phyloP scores from a whole-genome alignment of 768 basidiomycete species.

The Leccinum arenicola region DNA sequence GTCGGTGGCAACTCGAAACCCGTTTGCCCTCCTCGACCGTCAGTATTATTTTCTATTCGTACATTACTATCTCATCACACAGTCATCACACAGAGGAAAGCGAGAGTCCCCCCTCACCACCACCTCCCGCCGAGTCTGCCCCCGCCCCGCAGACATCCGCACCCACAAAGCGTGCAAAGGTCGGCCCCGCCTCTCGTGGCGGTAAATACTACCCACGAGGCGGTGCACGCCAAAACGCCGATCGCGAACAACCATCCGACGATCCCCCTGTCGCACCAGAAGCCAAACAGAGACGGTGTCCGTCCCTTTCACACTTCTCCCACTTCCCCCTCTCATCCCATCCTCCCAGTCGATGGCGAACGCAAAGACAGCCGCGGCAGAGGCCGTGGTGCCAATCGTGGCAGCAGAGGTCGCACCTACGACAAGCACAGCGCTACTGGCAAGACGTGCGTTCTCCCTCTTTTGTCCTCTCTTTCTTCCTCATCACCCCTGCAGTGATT shows the following conservation, averaged over 20 bases:
- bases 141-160: conserved; percentile 29
- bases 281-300: conserved; percentile 32
- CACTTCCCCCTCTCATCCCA: conserved; percentile 3
- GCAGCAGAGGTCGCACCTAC: conserved; percentile 61
- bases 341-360: conserved; percentile 39
- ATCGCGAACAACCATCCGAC: conserved; percentile 38
- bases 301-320: conserved; percentile 10
- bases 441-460: conserved; percentile 56
- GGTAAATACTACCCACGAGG: conserved; percentile 73
- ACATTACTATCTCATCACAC: conserved; percentile 9
- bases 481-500: conserved; percentile 57
- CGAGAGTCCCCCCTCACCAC: conserved; percentile 40
- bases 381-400: conserved; percentile 37
- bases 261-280: conserved; percentile 36
- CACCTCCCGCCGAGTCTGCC: conserved; percentile 30
- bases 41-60: conserved; percentile 25
- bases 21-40: conserved; percentile 83
- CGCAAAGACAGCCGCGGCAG: conserved; percentile 43
- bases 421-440: conserved; percentile 88
- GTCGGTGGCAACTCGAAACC: conserved; percentile 90
- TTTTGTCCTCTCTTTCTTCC: conserved; percentile 2
- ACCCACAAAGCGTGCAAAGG: conserved; percentile 44
- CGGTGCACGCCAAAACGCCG: conserved; percentile 42
- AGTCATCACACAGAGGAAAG: conserved; percentile 39
- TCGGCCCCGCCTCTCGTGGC: conserved; percentile 60